Evolutionary conservation across 345 rosid species (phyloP), one percentile per base, ranked within the genome.

Genomic region (Citrus maxima): DNA sequence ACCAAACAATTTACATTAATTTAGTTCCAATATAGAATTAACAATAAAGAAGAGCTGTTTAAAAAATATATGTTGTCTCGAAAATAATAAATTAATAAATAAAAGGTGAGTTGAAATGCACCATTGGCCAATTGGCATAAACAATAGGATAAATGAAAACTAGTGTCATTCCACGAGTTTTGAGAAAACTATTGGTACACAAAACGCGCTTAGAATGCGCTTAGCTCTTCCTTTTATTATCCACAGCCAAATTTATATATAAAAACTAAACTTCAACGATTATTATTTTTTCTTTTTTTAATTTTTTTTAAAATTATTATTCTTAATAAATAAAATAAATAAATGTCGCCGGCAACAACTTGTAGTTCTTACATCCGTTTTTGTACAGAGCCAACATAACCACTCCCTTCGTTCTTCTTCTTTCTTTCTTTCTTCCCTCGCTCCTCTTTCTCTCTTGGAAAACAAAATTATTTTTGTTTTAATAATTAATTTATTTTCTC

Each of bases 191-290:
- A 46, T 10, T 64, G 78, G 62, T 75, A 37, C 7, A 64, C 16
- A 64, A 7, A 28, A 75, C 71, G 78, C 78, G 70, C 70, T 75
- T 46, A 58, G 38, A 63, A 46, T 42, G 70, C 70, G 78, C 70
- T 28, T 75, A 27, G 38, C 19, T 49, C 70, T 63, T 9, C 58
- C 21, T 54, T 54, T 54, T 54, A 54, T 54, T 54, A 54, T 54
- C 58, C 58, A 5, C 58, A 16, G 7, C 22, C 58, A 54, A 54
- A 54, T 16, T 1, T 54, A 54, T 18, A 54, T 16, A 5, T 16
- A 51, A 51, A 51, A 51, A 51, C 19, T 51, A 54, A 54, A 54
- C 58, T 54, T 54, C 22, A 54, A 13, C 16, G 18, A 46, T 54
- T 54, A 54, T 54, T 54, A 51, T 51, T 13, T 51, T 18, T 51